These are phyloP conservation scores for Calonectria fujianensis DNA, from an alignment of 2,329 filamentous ascomycete genomes.

Conservation along the genomic window DNA sequence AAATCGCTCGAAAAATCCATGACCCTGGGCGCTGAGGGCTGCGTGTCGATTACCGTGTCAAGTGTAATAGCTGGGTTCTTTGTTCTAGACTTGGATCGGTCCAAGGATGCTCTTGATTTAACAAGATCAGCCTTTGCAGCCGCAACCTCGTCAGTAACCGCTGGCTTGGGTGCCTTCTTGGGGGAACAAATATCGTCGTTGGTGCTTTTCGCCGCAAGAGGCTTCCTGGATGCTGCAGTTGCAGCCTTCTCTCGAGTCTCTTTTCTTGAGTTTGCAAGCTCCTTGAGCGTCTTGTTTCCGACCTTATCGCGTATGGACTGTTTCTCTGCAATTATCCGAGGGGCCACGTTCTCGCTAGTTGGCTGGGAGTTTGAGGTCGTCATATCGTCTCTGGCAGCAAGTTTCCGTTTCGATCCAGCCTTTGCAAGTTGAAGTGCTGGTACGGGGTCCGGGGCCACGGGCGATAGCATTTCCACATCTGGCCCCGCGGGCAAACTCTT, in stretches of 20 bases:
- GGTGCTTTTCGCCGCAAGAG: constrained; percentile 74
- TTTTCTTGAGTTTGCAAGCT: constrained; percentile 64
- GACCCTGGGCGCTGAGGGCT: constrained; percentile 45
- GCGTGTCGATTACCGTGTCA: constrained; percentile 45
- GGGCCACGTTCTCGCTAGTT: constrained; percentile 56
- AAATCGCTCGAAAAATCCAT: constrained; percentile 46
- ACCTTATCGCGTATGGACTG: constrained; percentile 60
- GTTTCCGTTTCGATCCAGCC: constrained; percentile 75
- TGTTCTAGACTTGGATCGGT: constrained; percentile 54
- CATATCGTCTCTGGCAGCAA: constrained; percentile 73
- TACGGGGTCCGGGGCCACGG: constrained; percentile 30
- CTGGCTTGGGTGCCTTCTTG: constrained; percentile 67
- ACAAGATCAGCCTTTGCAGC: constrained; percentile 62
- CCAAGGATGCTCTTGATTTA: constrained; percentile 54
- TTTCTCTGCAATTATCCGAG: constrained; percentile 51
- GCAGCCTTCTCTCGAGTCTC: constrained; percentile 61
- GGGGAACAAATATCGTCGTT: constrained; percentile 77
- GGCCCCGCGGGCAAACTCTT: constrained; percentile 29
- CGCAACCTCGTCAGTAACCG: constrained; percentile 60
- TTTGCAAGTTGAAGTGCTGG: constrained; percentile 59
- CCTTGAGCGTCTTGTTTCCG: constrained; percentile 67
- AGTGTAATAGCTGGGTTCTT: constrained; percentile 53
- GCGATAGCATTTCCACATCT: constrained; percentile 23
- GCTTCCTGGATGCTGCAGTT: constrained; percentile 63
- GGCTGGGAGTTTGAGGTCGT: constrained; percentile 58